Conservation (phyloP, 2,329 filamentous ascomycete genomes). For the Scedosporium aurantiacum region DNA sequence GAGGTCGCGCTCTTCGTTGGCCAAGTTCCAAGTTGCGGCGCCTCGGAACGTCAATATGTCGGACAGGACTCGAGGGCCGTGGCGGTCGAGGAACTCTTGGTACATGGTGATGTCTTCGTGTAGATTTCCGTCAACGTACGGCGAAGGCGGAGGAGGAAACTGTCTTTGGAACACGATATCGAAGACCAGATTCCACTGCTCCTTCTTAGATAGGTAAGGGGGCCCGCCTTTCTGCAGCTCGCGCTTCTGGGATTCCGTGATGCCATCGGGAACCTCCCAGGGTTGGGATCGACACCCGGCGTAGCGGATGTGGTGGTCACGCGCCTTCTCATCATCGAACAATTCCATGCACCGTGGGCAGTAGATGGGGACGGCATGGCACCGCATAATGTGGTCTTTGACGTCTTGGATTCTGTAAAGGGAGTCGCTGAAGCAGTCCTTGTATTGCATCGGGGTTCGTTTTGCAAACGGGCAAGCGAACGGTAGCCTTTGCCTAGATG, state of each 20-base stretch:
- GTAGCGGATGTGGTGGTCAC: slow-evolving; percentile 5
- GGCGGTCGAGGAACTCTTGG: background rate
- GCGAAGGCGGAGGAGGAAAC: background rate
- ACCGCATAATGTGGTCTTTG: background rate
- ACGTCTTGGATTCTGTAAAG: background rate
- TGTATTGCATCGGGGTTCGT: background rate
- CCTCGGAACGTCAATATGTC: slow-evolving; percentile 4
- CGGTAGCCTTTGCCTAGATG: background rate
- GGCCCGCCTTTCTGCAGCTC: background rate
- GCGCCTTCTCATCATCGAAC: slow-evolving; percentile 3
- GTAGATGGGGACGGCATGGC: slow-evolving; percentile 4
- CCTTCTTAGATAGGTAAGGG: background rate
- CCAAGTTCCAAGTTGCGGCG: slow-evolving; percentile 1
- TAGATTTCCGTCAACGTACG: slow-evolving; percentile 1
- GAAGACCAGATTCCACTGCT: slow-evolving; percentile 6
- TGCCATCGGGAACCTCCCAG: slow-evolving; percentile 1
- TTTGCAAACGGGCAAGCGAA: slow-evolving; percentile 5
- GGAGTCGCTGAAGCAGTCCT: background rate
- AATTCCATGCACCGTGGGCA: slow-evolving; percentile 6
- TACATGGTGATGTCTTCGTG: background rate
- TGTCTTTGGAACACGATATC: slow-evolving; percentile 3
- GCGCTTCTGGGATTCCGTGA: slow-evolving; percentile 7
- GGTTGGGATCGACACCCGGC: background rate
- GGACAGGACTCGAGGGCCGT: background rate
- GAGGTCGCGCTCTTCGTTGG: slow-evolving; percentile 8